Evolutionary conservation across 129 eudicot genomes (phyloP), one percentile per base, ranked within the genome.

Genomic region (Silybum marianum): DNA sequence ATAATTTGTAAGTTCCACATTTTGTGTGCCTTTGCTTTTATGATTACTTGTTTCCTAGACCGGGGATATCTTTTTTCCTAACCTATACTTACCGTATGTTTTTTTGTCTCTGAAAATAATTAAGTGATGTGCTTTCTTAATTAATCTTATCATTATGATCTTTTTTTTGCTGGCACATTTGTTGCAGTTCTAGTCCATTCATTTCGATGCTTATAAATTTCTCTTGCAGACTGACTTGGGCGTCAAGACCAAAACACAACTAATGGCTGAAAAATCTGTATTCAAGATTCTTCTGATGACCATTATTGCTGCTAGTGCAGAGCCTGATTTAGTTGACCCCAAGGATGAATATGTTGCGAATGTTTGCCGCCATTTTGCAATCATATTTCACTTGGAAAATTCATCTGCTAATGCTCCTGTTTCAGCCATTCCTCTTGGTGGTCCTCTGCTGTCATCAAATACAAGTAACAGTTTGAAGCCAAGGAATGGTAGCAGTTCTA

Each of bases 241-340:
- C 75, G 99, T 96, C 58, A 96, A 96, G 88, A 96, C 99, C 36
- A 96, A 96, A 88, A 96, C 98, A 72, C 99, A 96, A 87, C 93
- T 96, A 28, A 86, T 93, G 97, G 98, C 99, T 62, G 99, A 96
- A 78, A 96, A 93, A 42, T 89, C 97, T 21, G 98, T 96, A 44
- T 96, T 93, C 88, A 96, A 96, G 88, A 88, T 86, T 81, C 98
- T 96, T 39, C 76, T 93, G 79, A 93, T 89, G 97, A 96, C 99
- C 65, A 86, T 96, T 58, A 89, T 96, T 81, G 94, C 99, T 74
- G 90, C 99, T 51, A 84, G 93, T 83, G 95, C 94, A 8, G 99
- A 96, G 71, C 86, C 97, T 74, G 98, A 93, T 75, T 75, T 93
- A 78, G 80, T 63, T 18, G 99, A 91, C 75, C 82, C 93, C 10